Evolutionary conservation across 2,329 filamentous ascomycete species (phyloP).

Genomic region (Didymella exigua): DNA sequence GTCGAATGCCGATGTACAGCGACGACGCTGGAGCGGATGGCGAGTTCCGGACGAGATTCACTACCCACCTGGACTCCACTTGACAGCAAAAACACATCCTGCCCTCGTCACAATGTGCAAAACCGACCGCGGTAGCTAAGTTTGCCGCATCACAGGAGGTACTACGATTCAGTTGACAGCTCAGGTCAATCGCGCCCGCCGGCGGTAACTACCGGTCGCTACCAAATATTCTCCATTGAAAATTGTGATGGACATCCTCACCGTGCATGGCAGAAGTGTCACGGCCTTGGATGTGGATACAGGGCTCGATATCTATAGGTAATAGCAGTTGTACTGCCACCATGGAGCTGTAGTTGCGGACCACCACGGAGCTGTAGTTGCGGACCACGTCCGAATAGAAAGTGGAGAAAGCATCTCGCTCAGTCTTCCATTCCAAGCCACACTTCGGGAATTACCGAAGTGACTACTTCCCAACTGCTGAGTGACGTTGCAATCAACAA

Average conservation of each 20-base stretch:
- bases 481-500: not conserved
- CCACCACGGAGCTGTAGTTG: not conserved
- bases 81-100: not conserved
- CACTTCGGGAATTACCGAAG: not conserved
- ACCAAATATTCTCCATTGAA: not conserved
- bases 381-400: not conserved
- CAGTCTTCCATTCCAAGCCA: not conserved
- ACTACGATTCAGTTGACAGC: not conserved
- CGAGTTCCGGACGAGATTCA: constrained; percentile 4
- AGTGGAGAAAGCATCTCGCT: not conserved
- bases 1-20: constrained; percentile 1
- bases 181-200: not conserved
- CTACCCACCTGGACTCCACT: constrained; percentile 1
- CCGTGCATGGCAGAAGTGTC: not conserved
- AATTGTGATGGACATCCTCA: not conserved
- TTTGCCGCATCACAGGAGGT: not conserved
- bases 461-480: not conserved
- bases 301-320: not conserved
- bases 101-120: not conserved
- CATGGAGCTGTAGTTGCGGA: not conserved
- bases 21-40: constrained; percentile 3
- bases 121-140: not conserved
- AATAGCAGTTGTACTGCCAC: not conserved
- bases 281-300: not conserved
- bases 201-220: not conserved